A percentile compares a stretch with the other conserved stretches of the same genome.
Conservation (phyloP, 1,139 yeast genomes). For the Geotrichum reessii region DNA sequence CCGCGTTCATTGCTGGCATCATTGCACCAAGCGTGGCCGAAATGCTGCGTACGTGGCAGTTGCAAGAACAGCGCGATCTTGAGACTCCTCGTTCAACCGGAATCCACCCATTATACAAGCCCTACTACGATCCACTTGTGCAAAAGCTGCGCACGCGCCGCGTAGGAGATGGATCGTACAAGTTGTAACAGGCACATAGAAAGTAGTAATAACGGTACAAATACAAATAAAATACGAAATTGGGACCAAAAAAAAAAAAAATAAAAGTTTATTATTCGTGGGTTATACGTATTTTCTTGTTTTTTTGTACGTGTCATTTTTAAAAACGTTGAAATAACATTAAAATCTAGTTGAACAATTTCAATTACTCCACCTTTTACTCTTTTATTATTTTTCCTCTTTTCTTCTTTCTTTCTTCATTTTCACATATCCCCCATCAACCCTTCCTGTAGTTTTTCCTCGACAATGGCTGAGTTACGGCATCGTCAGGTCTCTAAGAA, state of each 20-base stretch:
- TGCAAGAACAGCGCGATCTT: constrained; percentile 3
- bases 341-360: neutral
- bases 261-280: neutral
- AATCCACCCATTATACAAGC: constrained; percentile 7
- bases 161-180: neutral
- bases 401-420: constrained; percentile 4
- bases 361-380: neutral
- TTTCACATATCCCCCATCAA: neutral
- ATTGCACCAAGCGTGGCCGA: neutral
- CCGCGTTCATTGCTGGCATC: neutral
- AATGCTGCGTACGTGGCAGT: neutral
- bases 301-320: constrained; percentile 17
- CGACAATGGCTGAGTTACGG: constrained; percentile 19
- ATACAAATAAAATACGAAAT: neutral
- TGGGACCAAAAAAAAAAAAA: neutral
- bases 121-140: neutral
- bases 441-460: neutral
- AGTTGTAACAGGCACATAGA: neutral
- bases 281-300: neutral
- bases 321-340: neutral
- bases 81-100: constrained; percentile 3
- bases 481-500: constrained; percentile 19
- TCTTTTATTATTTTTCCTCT: neutral
- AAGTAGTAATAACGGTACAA: neutral
- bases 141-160: neutral